Conservation (phyloP, 345 rosid genomes). For the Luvunga scandens region DNA sequence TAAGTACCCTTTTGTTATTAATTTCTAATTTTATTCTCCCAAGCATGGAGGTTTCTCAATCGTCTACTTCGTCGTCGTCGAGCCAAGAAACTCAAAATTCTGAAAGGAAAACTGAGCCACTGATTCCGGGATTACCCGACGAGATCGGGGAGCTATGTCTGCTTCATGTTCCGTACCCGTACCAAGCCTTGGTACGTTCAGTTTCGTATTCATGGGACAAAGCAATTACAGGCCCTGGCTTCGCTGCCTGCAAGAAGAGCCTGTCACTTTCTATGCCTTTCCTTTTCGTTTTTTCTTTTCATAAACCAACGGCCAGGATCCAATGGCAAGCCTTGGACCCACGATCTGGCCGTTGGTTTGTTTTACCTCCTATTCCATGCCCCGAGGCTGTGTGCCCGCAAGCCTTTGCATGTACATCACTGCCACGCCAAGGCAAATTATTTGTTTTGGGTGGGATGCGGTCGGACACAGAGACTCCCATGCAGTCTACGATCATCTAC, state of each 20-base stretch:
- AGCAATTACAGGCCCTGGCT: conserved; percentile 46
- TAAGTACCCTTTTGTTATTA: not conserved
- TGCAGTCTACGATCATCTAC: conserved; percentile 39
- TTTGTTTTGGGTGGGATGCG: conserved; percentile 65
- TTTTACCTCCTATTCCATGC: conserved; percentile 60
- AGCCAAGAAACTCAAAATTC: not conserved
- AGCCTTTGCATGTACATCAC: conserved; percentile 59
- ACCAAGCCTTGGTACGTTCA: conserved; percentile 48
- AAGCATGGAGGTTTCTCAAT: conserved; percentile 15
- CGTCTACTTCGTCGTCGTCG: conserved; percentile 8
- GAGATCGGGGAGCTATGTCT: conserved; percentile 69
- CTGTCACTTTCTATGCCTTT: conserved; percentile 48
- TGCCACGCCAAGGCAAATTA: conserved; percentile 57
- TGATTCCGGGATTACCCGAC: conserved; percentile 70
- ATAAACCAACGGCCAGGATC: conserved; percentile 54
- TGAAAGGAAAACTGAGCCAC: conserved; percentile 27
- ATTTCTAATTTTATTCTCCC: not conserved
- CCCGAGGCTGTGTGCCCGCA: conserved; percentile 40
- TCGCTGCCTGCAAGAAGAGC: conserved; percentile 36
- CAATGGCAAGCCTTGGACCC: conserved; percentile 77
- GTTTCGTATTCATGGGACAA: conserved; percentile 73
- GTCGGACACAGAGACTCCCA: conserved; percentile 35
- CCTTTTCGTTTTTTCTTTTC: conserved; percentile 60
- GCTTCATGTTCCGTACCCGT: conserved; percentile 62
- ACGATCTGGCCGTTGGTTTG: conserved; percentile 59